Evolutionary conservation across 148 eudicot genomes (phyloP).

Genomic region (Nepenthes mirabilis): DNA sequence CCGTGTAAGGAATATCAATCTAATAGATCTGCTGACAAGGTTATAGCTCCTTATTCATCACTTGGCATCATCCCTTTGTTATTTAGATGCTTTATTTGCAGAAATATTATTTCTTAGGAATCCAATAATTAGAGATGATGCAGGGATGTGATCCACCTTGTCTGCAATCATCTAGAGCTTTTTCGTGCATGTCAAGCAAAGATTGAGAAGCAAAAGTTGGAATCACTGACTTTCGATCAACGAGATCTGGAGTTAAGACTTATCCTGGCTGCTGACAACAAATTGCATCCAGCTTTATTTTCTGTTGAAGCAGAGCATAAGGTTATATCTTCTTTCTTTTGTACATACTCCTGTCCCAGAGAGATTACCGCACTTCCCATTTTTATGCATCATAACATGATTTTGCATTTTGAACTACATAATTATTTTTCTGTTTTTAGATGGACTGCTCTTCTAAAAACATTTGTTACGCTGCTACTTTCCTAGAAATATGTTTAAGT

Average conservation of each 20-base stretch:
- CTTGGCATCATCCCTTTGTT: slow-evolving; percentile 6
- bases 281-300: slow-evolving; percentile 82
- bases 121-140: slow-evolving; percentile 14
- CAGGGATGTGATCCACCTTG: slow-evolving; percentile 74
- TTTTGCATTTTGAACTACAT: no score
- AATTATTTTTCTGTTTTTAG: no score
- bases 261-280: slow-evolving; percentile 61
- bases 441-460: no score
- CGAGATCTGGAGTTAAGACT: slow-evolving; percentile 58
- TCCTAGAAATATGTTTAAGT: no score
- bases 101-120: slow-evolving; percentile 1
- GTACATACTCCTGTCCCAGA: background rate
- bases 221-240: slow-evolving; percentile 44
- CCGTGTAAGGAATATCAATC: slow-evolving; percentile 74
- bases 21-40: slow-evolving; percentile 91
- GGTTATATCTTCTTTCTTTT: slow-evolving; percentile 21
- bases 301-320: slow-evolving; percentile 92
- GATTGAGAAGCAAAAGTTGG: slow-evolving; percentile 45
- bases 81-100: background rate
- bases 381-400: background rate
- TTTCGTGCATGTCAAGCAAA: slow-evolving; percentile 68
- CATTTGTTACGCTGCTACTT: no score
- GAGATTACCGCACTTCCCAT: background rate
- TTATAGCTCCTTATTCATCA: slow-evolving; percentile 10
- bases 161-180: slow-evolving; percentile 70